Percentiles rank a stretch among this genome's conserved stretches.
phyloP scores from a whole-genome alignment of 805 yeast species.

The Saccharomycopsis sp. region DNA sequence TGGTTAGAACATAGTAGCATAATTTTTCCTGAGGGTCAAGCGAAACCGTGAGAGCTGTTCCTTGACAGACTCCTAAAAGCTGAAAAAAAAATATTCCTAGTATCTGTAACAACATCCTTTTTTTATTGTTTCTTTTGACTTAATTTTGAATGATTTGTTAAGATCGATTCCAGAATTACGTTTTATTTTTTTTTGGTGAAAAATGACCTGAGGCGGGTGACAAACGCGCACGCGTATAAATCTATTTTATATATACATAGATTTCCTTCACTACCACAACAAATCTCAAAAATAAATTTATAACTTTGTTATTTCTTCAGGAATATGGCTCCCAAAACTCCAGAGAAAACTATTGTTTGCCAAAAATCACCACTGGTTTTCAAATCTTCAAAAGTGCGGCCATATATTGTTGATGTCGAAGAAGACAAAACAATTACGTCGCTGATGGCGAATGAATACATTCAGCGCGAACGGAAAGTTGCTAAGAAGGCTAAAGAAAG shows the following conservation, averaged over 20 bases:
- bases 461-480: not conserved
- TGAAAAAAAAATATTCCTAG: too few species aligned
- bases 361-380: not conserved
- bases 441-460: not conserved
- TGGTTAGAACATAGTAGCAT: constrained; percentile 68
- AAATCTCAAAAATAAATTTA: too few species aligned
- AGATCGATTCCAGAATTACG: too few species aligned
- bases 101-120: too few species aligned
- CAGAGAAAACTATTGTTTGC: not conserved
- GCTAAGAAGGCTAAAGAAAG: not conserved
- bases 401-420: not conserved
- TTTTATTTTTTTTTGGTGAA: too few species aligned
- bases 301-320: not conserved
- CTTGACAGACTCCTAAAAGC: too few species aligned
- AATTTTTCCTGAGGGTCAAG: constrained; percentile 68
- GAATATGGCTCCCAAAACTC: not conserved
- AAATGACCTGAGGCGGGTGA: too few species aligned
- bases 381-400: not conserved
- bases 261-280: too few species aligned
- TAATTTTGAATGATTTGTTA: too few species aligned
- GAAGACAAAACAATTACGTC: not conserved
- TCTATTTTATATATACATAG: too few species aligned
- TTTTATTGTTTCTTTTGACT: too few species aligned
- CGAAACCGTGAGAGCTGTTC: constrained; percentile 62
- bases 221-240: too few species aligned